A percentile compares a stretch with the other conserved stretches of the same genome.
Conservation (phyloP, 2,329 filamentous ascomycete species). For the Pseudopyrenochaeta lycopersici region DNA sequence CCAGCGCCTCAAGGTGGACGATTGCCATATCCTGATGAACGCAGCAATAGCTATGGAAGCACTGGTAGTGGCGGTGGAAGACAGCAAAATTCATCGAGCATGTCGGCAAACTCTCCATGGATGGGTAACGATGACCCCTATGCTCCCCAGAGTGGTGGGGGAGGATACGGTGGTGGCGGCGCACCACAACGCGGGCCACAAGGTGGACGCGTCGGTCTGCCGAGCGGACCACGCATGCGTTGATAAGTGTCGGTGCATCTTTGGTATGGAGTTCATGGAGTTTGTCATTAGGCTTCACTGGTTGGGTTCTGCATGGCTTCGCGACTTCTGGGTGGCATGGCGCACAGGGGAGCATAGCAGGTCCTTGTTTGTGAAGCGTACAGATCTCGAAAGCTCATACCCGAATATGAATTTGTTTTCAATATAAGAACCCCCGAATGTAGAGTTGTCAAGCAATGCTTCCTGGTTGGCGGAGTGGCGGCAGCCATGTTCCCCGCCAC, state of each 20-base stretch:
- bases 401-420: too few species aligned
- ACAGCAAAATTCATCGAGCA: conserved; percentile 37
- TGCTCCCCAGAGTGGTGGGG: conserved; percentile 25
- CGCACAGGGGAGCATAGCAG: conserved; percentile 9
- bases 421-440: not conserved
- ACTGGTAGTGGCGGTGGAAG: conserved; percentile 34
- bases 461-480: conserved; percentile 6
- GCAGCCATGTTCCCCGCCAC: conserved; percentile 4
- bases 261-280: conserved; percentile 29
- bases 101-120: conserved; percentile 46
- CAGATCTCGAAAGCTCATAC: not conserved
- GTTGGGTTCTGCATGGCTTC: conserved; percentile 2
- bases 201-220: conserved; percentile 47
- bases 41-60: conserved; percentile 40
- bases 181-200: conserved; percentile 34
- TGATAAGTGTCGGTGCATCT: conserved; percentile 17
- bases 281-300: conserved; percentile 9
- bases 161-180: conserved; percentile 27
- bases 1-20: conserved; percentile 23
- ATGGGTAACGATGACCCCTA: conserved; percentile 43
- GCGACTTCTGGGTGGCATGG: conserved; percentile 4
- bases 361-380: conserved; percentile 1
- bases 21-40: conserved; percentile 44
- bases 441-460: not conserved
- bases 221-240: conserved; percentile 51